Evolutionary conservation across 148 eudicot species (phyloP), one percentile per base, ranked within the genome.

Genomic region (Rhododendron simsii): DNA sequence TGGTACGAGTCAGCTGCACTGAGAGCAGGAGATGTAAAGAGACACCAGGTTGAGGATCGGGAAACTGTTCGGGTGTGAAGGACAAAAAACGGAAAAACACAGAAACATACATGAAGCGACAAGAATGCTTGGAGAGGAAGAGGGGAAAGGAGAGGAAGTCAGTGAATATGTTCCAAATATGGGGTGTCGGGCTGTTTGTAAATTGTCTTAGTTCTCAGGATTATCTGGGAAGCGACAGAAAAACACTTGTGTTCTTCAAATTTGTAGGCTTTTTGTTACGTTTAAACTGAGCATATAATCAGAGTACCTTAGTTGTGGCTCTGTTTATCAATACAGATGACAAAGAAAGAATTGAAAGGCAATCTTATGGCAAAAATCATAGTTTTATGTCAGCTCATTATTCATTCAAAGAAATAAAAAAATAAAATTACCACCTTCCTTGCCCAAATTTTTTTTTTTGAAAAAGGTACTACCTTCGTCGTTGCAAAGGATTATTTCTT

Each of bases 401-500:
- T 20, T 39, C 26, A 39, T 48, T 80, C 59, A 23, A n/a, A 15
- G 2, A 26, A 80, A n/a, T 13, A 79, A 18, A 41, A 4, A 41
- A 47, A n/a, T 48, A 1, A 16, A 51, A 15, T 79, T 47, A 47
- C 81, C 81, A 55, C 59, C 21, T 15, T 16, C 59, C 59, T 15
- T 5, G 5, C 3, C 14, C 1, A n/a, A 50, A 84, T 50, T 53
- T 53, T 53, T 53, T 14, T 53, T 15, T 55, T 4, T 2, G 4
- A 0, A 59, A 59, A 59, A 18, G n/a, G n/a, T 59, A 18, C 65
- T 20, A 80, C 50, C 82, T n/a, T 80, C 84, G 23, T 59, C 13
- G 5, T 26, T 0, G 67, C 63, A 5, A 21, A 13, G 44, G 51
- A 63, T 71, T 93, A 94, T 85, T 95, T 95, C 90, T 91, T 96